Evolutionary conservation across 2,329 filamentous ascomycete species (phyloP), one percentile per base, ranked within the genome.

Genomic region (Tolypocladium album): DNA sequence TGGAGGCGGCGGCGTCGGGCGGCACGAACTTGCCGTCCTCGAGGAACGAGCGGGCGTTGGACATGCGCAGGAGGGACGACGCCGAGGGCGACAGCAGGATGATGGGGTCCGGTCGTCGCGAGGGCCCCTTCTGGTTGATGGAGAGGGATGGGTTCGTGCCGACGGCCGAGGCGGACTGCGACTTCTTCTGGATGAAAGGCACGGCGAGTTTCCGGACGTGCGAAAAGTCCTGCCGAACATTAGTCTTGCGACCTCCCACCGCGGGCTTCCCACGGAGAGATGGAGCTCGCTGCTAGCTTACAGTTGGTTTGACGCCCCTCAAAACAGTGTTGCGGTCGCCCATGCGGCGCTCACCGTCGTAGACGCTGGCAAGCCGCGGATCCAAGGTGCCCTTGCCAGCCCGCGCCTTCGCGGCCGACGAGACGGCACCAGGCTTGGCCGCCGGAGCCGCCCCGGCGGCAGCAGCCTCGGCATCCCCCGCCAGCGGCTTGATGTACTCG

Each of bases 41-140:
- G 64, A 99, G 88, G 80, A 99, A 97, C 38, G 89, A 87, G 70
- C 96, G 95, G 74, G 95, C 91, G 72, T 99, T 99, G 58, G 90
- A 89, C 84, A 97, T 91, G 72, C 93, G 92, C 43, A 99, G 86
- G 56, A 97, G 85, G 1, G 92, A 95, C 2, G 93, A 97, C 13
- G 93, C 94, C 1, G 93, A 97, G 1, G 94, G 94, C 0, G 94
- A 97, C 62, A 99, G 87, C 36, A 99, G 87, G 72, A 99, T 97
- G 75, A 99, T 99, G 56, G 94, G 94, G 71, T 96, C 82, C 43
- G 83, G 82, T 61, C 83, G 77, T 55, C 81, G 76, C 55, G 73
- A 69, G 38, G 79, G 76, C 15, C 70, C 66, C 71, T 80, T 84
- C 63, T 79, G 81, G 69, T 85, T 84, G 58, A 83, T 75, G 3